Evolutionary conservation across 2,329 filamentous ascomycete species (phyloP).

Genomic region (Beauveria brongniartii): DNA sequence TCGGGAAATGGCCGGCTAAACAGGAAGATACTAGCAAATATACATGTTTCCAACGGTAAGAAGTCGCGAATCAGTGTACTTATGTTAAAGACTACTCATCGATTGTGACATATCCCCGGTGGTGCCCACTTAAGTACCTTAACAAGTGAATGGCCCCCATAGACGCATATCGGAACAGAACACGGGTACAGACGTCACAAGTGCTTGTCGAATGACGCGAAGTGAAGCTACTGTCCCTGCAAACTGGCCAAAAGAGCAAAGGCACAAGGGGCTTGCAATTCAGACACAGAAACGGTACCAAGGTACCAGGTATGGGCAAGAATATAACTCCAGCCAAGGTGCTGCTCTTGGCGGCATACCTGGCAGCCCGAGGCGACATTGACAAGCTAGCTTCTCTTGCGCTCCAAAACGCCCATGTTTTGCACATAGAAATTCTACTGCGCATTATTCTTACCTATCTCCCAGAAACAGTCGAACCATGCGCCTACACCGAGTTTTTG

Average conservation of each 20-base stretch:
- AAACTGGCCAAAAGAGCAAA: background rate
- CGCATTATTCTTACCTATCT: slow-evolving; percentile 70
- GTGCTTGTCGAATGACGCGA: background rate
- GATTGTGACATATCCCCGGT: background rate
- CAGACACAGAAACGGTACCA: background rate
- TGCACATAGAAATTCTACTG: slow-evolving; percentile 58
- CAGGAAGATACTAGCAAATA: background rate
- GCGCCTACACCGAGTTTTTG: slow-evolving; percentile 54
- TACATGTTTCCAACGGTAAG: background rate
- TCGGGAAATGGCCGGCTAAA: slow-evolving; percentile 2
- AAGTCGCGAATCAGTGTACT: background rate
- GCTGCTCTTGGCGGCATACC: slow-evolving; percentile 63
- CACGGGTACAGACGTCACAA: background rate
- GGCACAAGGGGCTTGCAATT: background rate
- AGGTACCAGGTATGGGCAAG: slow-evolving; percentile 9
- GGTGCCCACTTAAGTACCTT: background rate
- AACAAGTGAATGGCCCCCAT: background rate
- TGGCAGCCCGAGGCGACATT: slow-evolving; percentile 59
- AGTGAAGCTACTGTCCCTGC: background rate
- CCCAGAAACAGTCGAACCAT: slow-evolving; percentile 60
- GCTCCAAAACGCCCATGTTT: slow-evolving; percentile 44
- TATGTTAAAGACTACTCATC: background rate
- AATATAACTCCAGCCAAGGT: slow-evolving; percentile 58
- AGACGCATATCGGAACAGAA: slow-evolving; percentile 8
- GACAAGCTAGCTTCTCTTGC: slow-evolving; percentile 52